Evolutionary conservation across 2,329 filamentous ascomycete species (phyloP).

Genomic region (Domatiomyces globalis): DNA sequence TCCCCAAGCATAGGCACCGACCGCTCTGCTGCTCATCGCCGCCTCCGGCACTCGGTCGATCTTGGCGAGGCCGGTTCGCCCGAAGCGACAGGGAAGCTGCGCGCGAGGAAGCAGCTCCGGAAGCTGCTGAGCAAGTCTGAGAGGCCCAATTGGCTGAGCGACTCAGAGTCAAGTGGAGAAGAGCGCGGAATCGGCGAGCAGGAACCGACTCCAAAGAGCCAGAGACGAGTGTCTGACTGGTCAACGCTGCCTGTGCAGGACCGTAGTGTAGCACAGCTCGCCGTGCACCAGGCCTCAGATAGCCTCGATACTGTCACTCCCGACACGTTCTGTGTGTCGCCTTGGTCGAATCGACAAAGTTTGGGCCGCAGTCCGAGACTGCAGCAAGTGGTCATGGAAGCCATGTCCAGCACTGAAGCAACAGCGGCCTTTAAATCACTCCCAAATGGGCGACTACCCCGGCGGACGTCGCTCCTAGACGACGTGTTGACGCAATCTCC

Average conservation of each 20-base stretch:
- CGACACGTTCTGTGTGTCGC: slow-evolving; percentile 7
- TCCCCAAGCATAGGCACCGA: not conserved
- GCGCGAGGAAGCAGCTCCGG: slow-evolving; percentile 2
- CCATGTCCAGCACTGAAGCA: not conserved
- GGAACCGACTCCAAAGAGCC: slow-evolving; percentile 11
- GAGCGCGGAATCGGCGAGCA: slow-evolving; percentile 49
- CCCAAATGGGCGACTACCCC: slow-evolving; percentile 21
- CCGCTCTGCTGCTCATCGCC: not conserved
- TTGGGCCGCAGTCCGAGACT: not conserved
- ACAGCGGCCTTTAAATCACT: slow-evolving; percentile 13
- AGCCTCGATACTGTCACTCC: slow-evolving; percentile 17
- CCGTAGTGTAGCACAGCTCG: not conserved
- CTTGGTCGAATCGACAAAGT: not conserved
- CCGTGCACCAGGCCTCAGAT: slow-evolving; percentile 6
- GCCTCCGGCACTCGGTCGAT: not conserved
- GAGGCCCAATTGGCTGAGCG: slow-evolving; percentile 69
- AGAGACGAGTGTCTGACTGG: slow-evolving; percentile 10
- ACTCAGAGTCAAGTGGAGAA: slow-evolving; percentile 52
- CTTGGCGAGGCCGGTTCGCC: not conserved
- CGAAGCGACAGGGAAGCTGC: not conserved
- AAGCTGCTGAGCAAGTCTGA: slow-evolving; percentile 34
- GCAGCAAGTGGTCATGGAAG: too few species aligned
- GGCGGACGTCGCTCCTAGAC: not conserved
- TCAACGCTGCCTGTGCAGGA: not conserved
- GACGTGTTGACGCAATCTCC: slow-evolving; percentile 22